Evolutionary conservation across 2,329 filamentous ascomycete genomes (phyloP), one percentile per base, ranked within the genome.

Genomic region (Fusarium sp.): DNA sequence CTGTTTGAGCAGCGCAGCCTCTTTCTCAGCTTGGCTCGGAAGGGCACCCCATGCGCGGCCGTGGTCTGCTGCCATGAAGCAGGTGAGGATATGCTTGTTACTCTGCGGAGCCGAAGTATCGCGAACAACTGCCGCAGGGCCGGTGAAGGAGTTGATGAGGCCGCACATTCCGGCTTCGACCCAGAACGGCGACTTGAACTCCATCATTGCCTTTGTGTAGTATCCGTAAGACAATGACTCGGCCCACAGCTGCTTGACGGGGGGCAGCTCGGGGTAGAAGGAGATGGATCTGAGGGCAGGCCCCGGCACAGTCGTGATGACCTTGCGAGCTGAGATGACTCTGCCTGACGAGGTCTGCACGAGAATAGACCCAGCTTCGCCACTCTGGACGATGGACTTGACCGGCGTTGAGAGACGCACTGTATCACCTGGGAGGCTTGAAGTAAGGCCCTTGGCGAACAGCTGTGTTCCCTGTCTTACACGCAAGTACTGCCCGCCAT

Each of bases 101-200:
- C n/a, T 60, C 32, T 15, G 38, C n/a, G 35, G 45, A 36, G 11
- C 36, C n/a, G 22, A 36, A 51, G 26, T 60, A 24, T 60, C 45
- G 18, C 57, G 57, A 13, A 48, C 20, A 13, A 50, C 35, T 28
- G 28, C 47, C 7, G 47, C 47, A 18, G 57, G 57, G 48, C 57
- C 57, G 13, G 17, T 26, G 30, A 60, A 60, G 8, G 44, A 50
- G 14, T 60, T 38, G 17, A 39, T 22, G 20, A 73, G 35, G 6
- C 70, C 68, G 18, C 70, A 73, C 22, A 56, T 54, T 30, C 63
- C 68, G 13, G 47, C 24, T 3, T 39, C 32, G 2, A 61, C 41
- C 70, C 70, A 73, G 30, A 70, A 73, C 9, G 70, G 70, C 4
- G 67, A 56, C 48, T 69, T 63, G 51, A 73, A 73, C 24, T 71